These are phyloP conservation scores for Stagonosporopsis rhizophila DNA, from an alignment of 2,329 filamentous ascomycete species.

Conservation along the genomic window DNA sequence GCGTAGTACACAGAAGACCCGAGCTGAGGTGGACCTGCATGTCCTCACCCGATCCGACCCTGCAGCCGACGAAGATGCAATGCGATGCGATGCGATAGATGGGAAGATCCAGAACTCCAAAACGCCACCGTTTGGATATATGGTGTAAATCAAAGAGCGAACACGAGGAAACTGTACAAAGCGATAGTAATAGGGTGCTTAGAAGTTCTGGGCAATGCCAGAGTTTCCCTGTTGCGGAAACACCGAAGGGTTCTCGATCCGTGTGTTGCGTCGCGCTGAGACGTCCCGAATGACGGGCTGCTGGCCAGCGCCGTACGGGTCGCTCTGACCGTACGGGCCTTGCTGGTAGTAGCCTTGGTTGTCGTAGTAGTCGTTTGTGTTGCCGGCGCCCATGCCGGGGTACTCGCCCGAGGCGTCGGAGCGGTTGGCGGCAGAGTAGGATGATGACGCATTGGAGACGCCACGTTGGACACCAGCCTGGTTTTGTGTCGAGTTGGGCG, in stretches of 20 bases:
- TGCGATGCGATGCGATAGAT: conserved; percentile 15
- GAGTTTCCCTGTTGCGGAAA: conserved; percentile 89
- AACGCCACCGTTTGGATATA: conserved; percentile 22
- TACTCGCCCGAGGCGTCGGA: conserved; percentile 70
- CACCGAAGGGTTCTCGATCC: conserved; percentile 89
- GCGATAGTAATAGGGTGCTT: conserved; percentile 33
- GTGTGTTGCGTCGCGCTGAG: conserved; percentile 87
- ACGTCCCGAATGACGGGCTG: conserved; percentile 93
- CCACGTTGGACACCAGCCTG: conserved; percentile 77
- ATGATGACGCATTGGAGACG: conserved; percentile 93
- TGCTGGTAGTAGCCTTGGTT: conserved; percentile 64
- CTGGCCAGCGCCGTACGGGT: conserved; percentile 60
- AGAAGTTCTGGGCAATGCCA: conserved; percentile 98
- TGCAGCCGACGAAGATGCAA: conserved; percentile 18
- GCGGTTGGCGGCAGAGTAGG: conserved; percentile 81
- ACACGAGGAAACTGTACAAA: conserved; percentile 12
- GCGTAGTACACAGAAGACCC: conserved; percentile 11
- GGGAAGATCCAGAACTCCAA: conserved; percentile 9
- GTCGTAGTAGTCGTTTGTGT: conserved; percentile 60
- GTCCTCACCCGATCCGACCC: conserved; percentile 13
- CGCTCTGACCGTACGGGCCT: conserved; percentile 63
- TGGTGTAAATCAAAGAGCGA: conserved; percentile 13
- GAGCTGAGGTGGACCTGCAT: conserved; percentile 21
- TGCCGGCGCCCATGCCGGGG: conserved; percentile 54
- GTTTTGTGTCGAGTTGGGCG: conserved; percentile 70